Evolutionary conservation across 441 rosid species (phyloP).

Genomic region (Populus hybrid): DNA sequence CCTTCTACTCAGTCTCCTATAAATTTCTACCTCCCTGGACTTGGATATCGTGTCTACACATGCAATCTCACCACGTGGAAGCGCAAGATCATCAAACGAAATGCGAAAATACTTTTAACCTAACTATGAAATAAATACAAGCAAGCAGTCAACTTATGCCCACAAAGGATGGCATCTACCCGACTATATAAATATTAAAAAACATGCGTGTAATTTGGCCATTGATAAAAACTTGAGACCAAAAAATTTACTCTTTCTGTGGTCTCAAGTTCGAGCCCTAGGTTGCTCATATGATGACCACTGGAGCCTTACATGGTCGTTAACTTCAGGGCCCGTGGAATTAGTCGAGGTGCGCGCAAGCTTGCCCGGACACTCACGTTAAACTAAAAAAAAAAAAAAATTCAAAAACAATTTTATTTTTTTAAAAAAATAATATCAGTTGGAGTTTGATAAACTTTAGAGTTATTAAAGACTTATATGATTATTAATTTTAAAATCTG

Average conservation of each 20-base stretch:
- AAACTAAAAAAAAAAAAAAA: too few relatives aligned
- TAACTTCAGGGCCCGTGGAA: too few relatives aligned
- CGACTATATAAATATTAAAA: not conserved
- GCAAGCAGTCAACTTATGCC: not conserved
- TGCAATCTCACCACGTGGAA: not conserved
- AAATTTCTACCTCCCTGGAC: not conserved
- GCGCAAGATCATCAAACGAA: not conserved
- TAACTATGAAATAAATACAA: not conserved
- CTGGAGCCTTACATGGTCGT: too few relatives aligned
- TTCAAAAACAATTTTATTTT: too few relatives aligned
- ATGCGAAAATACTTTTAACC: conserved; percentile 11
- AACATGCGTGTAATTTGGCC: too few relatives aligned
- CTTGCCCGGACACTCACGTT: too few relatives aligned
- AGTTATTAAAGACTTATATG: fast-evolving
- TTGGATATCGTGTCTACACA: not conserved
- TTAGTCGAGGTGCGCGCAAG: too few relatives aligned
- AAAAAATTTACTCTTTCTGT: too few relatives aligned
- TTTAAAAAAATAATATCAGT: too few relatives aligned
- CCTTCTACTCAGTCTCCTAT: not conserved
- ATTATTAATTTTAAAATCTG: fast-evolving
- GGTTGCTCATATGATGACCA: too few relatives aligned
- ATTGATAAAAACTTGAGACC: too few relatives aligned
- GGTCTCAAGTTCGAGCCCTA: too few relatives aligned
- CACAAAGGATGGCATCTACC: not conserved
- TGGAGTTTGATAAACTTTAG: fast-evolving